Evolutionary conservation across 73 alveolate genomes (phyloP).

Genomic region (Tetrahymena thermophila): DNA sequence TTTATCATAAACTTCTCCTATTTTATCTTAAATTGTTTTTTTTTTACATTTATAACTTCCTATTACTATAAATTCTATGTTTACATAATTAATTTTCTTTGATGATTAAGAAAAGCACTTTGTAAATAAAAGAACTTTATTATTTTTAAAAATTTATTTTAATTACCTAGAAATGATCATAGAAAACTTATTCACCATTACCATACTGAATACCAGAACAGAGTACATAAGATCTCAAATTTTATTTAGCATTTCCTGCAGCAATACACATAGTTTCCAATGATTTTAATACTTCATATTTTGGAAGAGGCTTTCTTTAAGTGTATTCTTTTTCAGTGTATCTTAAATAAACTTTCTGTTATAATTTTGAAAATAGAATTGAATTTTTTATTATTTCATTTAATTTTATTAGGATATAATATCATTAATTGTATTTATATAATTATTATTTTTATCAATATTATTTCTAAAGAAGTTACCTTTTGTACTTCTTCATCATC

Average conservation of each 20-base stretch:
- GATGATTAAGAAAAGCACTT: no score
- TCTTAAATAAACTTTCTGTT: slow-evolving; percentile 25
- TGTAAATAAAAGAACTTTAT: no score
- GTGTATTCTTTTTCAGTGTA: slow-evolving; percentile 30
- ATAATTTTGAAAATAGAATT: not conserved
- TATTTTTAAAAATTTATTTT: no score
- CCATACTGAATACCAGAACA: slow-evolving; percentile 58
- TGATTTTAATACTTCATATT: slow-evolving; percentile 35
- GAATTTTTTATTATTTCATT: no score
- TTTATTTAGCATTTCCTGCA: slow-evolving; percentile 12
- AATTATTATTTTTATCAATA: not conserved
- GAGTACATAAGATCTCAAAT: slow-evolving; percentile 26
- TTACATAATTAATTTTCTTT: no score
- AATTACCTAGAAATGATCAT: slow-evolving; percentile 46
- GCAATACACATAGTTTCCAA: slow-evolving; percentile 26
- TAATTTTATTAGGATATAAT: not conserved
- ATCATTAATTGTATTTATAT: not conserved
- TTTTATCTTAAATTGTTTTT: no score
- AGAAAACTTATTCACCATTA: slow-evolving; percentile 51
- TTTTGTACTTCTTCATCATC: slow-evolving; percentile 20
- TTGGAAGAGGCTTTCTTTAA: slow-evolving; percentile 26
- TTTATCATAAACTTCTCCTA: no score
- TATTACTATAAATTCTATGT: no score
- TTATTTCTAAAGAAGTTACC: not conserved
- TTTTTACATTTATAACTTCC: no score